Conservation (phyloP, 257 asterid species). For the Leonotis leonurus region DNA sequence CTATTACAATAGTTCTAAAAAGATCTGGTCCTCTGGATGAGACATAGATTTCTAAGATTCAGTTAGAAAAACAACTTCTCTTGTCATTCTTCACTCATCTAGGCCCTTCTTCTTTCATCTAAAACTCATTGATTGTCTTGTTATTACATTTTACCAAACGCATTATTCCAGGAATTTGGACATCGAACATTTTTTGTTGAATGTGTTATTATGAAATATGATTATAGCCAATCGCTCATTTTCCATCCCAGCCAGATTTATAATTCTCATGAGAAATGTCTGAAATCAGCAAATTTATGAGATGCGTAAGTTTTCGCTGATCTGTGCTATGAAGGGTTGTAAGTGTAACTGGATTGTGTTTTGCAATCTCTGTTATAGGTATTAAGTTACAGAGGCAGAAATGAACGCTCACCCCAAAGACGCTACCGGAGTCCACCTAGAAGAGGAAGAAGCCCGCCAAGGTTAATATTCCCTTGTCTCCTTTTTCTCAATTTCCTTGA, state of each 20-base stretch:
- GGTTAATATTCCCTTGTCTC: conserved; percentile 35
- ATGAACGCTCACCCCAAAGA: conserved; percentile 60
- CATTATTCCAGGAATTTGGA: background rate
- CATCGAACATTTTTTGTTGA: background rate
- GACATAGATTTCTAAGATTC: background rate
- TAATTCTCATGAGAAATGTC: background rate
- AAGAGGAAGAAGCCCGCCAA: conserved; percentile 87
- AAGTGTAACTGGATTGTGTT: background rate
- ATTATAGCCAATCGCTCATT: background rate
- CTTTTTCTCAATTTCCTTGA: background rate
- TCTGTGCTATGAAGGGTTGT: background rate
- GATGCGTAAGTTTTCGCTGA: background rate
- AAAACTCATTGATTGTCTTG: background rate
- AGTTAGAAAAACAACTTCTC: background rate
- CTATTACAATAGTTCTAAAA: background rate
- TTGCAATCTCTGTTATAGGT: conserved; percentile 32
- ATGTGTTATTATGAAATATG: background rate
- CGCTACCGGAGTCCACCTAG: conserved; percentile 63
- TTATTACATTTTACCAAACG: background rate
- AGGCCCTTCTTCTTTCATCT: background rate
- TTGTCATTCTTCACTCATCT: background rate
- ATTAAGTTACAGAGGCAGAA: conserved; percentile 55
- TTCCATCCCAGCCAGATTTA: background rate
- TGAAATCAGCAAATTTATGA: background rate
- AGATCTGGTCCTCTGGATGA: background rate